Conservation (phyloP, 2,329 filamentous ascomycete species). For the Nemania sp. region DNA sequence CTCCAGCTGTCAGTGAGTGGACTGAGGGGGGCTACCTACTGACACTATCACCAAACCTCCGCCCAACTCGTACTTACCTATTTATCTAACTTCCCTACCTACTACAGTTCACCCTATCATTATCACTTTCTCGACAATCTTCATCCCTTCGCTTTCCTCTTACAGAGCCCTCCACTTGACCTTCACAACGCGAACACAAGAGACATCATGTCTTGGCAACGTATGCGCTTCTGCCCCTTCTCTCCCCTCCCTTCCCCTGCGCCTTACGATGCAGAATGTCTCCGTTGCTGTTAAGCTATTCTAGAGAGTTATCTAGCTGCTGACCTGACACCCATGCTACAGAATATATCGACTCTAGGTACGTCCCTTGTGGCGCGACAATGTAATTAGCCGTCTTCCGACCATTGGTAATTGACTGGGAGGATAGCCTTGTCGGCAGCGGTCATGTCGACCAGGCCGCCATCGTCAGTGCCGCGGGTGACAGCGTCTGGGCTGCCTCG, state of each 20-base stretch:
- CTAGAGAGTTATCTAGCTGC: conserved; percentile 24
- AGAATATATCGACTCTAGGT: conserved; percentile 67
- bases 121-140: conserved; percentile 11
- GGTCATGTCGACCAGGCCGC: conserved; percentile 82
- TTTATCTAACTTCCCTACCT: not conserved
- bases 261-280: too few relatives aligned
- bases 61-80: conserved; percentile 16
- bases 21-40: too few relatives aligned
- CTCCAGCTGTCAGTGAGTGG: too few relatives aligned
- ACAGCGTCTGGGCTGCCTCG: conserved; percentile 76
- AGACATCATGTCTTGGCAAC: conserved; percentile 74
- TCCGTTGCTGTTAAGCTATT: conserved; percentile 22
- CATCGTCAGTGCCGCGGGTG: conserved; percentile 80
- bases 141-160: conserved; percentile 5
- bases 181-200: conserved; percentile 21
- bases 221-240: conserved; percentile 48
- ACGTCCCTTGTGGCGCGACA: conserved; percentile 28
- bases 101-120: not conserved
- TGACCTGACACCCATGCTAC: conserved; percentile 31
- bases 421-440: conserved; percentile 72
- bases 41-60: conserved; percentile 25
- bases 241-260: conserved; percentile 31
- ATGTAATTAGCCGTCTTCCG: not conserved
- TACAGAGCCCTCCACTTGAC: conserved; percentile 6
- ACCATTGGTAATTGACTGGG: conserved; percentile 6